A percentile compares a stretch with the other conserved stretches of the same genome.
phyloP scores from a whole-genome alignment of 1,284 basidiomycete species.

The Microbotryomycetes sp. region DNA sequence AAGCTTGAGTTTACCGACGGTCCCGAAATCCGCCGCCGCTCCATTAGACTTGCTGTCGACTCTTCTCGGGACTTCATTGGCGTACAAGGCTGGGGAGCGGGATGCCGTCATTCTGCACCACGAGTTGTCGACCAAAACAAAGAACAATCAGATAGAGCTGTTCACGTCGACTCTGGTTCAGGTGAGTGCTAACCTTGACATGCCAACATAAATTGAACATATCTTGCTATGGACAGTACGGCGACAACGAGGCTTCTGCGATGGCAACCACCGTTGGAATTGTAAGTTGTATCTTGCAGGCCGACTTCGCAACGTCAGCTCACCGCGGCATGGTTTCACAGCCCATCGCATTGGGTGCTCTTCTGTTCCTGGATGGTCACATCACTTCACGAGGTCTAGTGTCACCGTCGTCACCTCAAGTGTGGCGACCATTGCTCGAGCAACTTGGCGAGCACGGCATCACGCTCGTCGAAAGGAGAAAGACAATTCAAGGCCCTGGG shows the following conservation, averaged over 20 bases:
- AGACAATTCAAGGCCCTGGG: conserved; percentile 1
- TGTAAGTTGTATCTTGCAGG: neutral
- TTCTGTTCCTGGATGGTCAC: conserved; percentile 13
- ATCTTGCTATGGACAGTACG: conserved; percentile 45
- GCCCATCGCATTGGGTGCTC: conserved; percentile 29
- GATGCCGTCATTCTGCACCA: conserved; percentile 86
- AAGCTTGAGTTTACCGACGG: conserved; percentile 44
- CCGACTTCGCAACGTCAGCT: too few species aligned
- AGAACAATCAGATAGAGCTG: conserved; percentile 47
- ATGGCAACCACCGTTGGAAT: conserved; percentile 82
- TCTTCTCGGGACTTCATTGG: conserved; percentile 65
- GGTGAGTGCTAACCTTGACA: conserved; percentile 2
- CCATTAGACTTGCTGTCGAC: conserved; percentile 73
- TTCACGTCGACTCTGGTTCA: conserved; percentile 68
- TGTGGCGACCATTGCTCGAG: conserved; percentile 24
- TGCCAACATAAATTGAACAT: neutral
- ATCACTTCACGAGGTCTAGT: conserved; percentile 19
- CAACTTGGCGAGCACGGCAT: conserved; percentile 17
- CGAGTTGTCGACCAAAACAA: conserved; percentile 50
- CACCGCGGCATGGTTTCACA: neutral
- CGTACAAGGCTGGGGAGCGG: conserved; percentile 63
- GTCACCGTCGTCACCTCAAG: conserved; percentile 13
- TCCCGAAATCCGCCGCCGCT: conserved; percentile 46
- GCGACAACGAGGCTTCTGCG: conserved; percentile 57
- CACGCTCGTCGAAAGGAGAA: conserved; percentile 12